A percentile compares a stretch with the other conserved stretches of the same genome.
Evolutionary conservation across 2,329 filamentous ascomycete species (phyloP).

Genomic region (Rhynchosporium agropyri): DNA sequence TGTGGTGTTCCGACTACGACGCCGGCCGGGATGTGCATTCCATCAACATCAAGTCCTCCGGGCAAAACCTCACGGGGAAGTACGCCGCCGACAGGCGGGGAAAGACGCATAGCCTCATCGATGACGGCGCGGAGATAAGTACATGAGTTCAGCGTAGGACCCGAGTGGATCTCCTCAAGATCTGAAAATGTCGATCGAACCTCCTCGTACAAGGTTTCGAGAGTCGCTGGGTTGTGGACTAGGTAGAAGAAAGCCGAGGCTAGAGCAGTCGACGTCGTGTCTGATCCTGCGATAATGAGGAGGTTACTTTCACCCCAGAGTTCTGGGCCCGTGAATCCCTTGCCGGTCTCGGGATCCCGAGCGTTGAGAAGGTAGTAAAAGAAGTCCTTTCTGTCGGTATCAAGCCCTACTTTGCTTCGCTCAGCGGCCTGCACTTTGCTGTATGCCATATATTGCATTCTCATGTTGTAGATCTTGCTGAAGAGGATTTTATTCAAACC

Average conservation of each 20-base stretch:
- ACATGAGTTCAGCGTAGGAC: slow-evolving; percentile 40
- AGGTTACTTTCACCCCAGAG: slow-evolving; percentile 35
- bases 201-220: slow-evolving; percentile 40
- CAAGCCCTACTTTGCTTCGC: slow-evolving; percentile 64
- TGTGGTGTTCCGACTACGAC: slow-evolving; percentile 49
- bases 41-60: slow-evolving; percentile 36
- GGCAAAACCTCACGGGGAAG: slow-evolving; percentile 31
- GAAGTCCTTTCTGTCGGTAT: slow-evolving; percentile 52
- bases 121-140: slow-evolving; percentile 49
- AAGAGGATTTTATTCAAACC: slow-evolving; percentile 70
- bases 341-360: slow-evolving; percentile 69
- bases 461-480: slow-evolving; percentile 64
- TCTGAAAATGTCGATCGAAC: slow-evolving; percentile 30
- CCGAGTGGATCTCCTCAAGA: slow-evolving; percentile 43
- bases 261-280: slow-evolving; percentile 44
- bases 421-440: slow-evolving; percentile 68
- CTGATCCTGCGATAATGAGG: slow-evolving; percentile 42
- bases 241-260: slow-evolving; percentile 42
- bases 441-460: slow-evolving; percentile 72
- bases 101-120: slow-evolving; percentile 42
- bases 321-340: slow-evolving; percentile 43
- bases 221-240: slow-evolving; percentile 39
- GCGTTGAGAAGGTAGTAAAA: slow-evolving; percentile 75
- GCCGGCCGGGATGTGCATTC: slow-evolving; percentile 44
- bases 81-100: slow-evolving; percentile 38